Base-by-base conservation (phyloP, 148 eudicot genomes). In the Heliosperma pusillum region DNA sequence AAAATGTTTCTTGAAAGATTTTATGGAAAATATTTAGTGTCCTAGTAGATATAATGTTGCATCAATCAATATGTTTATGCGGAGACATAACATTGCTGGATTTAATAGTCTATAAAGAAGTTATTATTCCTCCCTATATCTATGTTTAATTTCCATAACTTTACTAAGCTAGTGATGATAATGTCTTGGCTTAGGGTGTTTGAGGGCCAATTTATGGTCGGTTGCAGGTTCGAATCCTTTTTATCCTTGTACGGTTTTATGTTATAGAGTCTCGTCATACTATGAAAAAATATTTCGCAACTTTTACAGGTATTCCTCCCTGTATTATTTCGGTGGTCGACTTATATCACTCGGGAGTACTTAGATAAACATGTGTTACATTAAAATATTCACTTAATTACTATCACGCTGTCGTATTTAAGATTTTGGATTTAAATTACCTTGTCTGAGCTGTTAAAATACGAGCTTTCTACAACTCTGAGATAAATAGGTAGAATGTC, bases 401-500 rank as follows among this genome's bases (percentile, higher is more conserved):
- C 5, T 33, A 1, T 2, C 0, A 33, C 36, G 5, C 36, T 4
- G 36, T 33, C 5, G 0, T 0, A 33, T 33, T 47, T 47, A 47
- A 3, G 16, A 9, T 10, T 24, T 24, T 36, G 2, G 10, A 30
- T 26, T 36, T 2, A 22, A 25, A 11, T 17, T 86, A 95, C 99
- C 99, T 85, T 88, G 87, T 89, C 93, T 26, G 99, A 95, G 76
- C 82, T 92, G 86, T 92, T 88, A 84, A 92, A 95, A 81, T 89
- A 90, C 66, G 99, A 95, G 87, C 89, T 88, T 77, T 95, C 97
- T 36, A 95, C 99, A 65, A 92, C 97, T 88, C 78, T 83, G 24
- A 90, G 79, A 73, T 95, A 95, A 81, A 92, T 87, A 26, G 96
- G 97, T 77, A 90, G 82, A 56, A 86, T 91, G 85, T 90, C 87